These are phyloP conservation scores for Mortierella polycephala DNA, from an alignment of 371 early-diverging fungal genomes.

Conservation along the genomic window DNA sequence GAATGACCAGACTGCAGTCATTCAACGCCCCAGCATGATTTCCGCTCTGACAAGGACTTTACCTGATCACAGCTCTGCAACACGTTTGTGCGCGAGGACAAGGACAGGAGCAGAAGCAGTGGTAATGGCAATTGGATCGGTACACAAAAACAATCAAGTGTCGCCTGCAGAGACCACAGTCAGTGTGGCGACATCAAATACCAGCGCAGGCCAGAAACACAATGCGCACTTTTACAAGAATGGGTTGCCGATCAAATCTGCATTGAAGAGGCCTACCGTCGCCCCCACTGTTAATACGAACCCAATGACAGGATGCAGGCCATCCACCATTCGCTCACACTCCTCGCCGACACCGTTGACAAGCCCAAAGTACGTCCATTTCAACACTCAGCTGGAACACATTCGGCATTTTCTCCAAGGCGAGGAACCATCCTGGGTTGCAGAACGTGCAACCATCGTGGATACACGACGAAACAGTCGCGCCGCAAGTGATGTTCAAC, in stretches of 20 bases:
- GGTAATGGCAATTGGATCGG: background rate
- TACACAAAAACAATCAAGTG: background rate
- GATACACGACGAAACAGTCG: conserved; percentile 51
- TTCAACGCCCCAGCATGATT: conserved; percentile 17
- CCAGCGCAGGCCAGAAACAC: conserved; percentile 6
- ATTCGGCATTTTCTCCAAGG: conserved; percentile 67
- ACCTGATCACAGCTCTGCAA: conserved; percentile 9
- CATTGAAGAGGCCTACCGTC: conserved; percentile 19
- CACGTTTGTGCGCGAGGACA: background rate
- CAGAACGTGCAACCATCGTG: conserved; percentile 57
- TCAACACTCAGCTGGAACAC: conserved; percentile 68
- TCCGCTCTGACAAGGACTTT: conserved; percentile 14
- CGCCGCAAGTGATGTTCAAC: conserved; percentile 54
- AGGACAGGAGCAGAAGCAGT: background rate
- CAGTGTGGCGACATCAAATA: background rate
- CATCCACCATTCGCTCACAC: conserved; percentile 24
- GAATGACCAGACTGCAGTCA: conserved; percentile 23
- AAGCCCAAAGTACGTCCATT: conserved; percentile 64
- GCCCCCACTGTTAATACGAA: background rate
- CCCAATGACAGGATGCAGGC: conserved; percentile 1
- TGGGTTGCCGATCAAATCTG: conserved; percentile 29
- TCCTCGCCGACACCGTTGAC: conserved; percentile 59
- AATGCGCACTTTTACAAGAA: conserved; percentile 37
- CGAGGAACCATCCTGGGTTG: conserved; percentile 66
- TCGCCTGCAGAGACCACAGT: background rate